Percentiles rank a stretch among this genome's conserved stretches.
phyloP scores from a whole-genome alignment of 2,329 filamentous ascomycete genomes.

The Mycosphaerella sp. region DNA sequence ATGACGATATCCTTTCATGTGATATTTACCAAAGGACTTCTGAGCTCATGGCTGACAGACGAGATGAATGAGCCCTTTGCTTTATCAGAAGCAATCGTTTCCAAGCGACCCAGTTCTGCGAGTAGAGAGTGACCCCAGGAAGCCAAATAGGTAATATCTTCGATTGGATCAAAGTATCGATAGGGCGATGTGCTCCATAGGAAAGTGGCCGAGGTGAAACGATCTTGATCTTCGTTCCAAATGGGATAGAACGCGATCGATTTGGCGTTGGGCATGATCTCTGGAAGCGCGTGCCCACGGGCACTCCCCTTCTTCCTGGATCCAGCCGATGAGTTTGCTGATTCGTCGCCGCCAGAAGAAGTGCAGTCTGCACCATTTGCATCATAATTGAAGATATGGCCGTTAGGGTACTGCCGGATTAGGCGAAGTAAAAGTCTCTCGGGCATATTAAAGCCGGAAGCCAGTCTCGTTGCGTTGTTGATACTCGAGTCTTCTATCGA shows the following conservation, averaged over 20 bases:
- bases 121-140: constrained; percentile 37
- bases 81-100: constrained; percentile 37
- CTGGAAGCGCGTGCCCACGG: neutral
- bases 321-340: neutral
- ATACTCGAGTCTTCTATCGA: neutral
- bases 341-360: constrained; percentile 9
- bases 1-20: constrained; percentile 43
- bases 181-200: constrained; percentile 35
- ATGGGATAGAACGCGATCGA: neutral
- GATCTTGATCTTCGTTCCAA: neutral
- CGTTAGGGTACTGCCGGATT: constrained; percentile 8
- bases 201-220: constrained; percentile 20
- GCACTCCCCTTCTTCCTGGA: neutral
- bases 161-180: constrained; percentile 30
- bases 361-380: constrained; percentile 10
- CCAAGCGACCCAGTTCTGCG: constrained; percentile 35
- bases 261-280: neutral
- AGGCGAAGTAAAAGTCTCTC: neutral
- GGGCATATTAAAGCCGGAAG: neutral
- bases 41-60: constrained; percentile 25
- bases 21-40: constrained; percentile 28
- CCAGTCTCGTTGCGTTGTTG: constrained; percentile 2
- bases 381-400: constrained; percentile 6
- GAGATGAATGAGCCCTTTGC: constrained; percentile 48
- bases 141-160: constrained; percentile 35